phyloP scores from a whole-genome alignment of 208 protist species.

The Acanthamoeba sp. region DNA sequence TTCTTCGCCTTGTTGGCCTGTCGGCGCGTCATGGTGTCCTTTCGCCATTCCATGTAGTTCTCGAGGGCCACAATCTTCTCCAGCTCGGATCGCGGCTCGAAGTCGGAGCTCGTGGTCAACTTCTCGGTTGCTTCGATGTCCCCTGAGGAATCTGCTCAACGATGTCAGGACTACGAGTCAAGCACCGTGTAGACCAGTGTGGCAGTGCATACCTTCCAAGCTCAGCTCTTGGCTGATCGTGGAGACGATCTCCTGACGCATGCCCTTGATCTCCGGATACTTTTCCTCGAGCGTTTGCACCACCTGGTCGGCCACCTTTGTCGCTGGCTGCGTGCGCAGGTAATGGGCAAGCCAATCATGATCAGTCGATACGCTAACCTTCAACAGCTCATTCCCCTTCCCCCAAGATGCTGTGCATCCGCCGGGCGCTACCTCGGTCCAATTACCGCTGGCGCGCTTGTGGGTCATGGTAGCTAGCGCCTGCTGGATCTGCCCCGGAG shows the following conservation, averaged over 20 bases:
- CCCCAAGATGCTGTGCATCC: no score
- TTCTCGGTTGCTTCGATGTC: neutral
- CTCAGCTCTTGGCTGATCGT: conserved; percentile 31
- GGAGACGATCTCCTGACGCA: neutral
- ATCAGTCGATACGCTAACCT: no score
- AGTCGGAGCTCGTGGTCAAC: neutral
- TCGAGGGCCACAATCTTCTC: conserved; percentile 60
- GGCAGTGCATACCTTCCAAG: neutral
- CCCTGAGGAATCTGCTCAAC: neutral
- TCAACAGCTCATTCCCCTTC: no score
- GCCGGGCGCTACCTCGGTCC: conserved; percentile 62
- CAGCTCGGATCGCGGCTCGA: conserved; percentile 47
- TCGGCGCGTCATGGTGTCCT: conserved; percentile 70
- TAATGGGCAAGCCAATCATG: no score
- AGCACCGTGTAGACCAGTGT: no score
- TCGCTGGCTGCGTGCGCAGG: neutral
- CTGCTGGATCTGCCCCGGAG: conserved; percentile 61
- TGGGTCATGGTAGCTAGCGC: neutral
- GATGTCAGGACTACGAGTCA: no score
- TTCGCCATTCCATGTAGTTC: conserved; percentile 72
- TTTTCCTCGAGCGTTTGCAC: conserved; percentile 45
- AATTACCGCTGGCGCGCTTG: conserved; percentile 8
- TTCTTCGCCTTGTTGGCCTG: conserved; percentile 70
- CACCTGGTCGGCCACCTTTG: conserved; percentile 22
- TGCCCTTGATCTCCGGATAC: conserved; percentile 3